phyloP scores from a whole-genome alignment of 2,329 filamentous ascomycete species.

The Aquanectria penicillioides region DNA sequence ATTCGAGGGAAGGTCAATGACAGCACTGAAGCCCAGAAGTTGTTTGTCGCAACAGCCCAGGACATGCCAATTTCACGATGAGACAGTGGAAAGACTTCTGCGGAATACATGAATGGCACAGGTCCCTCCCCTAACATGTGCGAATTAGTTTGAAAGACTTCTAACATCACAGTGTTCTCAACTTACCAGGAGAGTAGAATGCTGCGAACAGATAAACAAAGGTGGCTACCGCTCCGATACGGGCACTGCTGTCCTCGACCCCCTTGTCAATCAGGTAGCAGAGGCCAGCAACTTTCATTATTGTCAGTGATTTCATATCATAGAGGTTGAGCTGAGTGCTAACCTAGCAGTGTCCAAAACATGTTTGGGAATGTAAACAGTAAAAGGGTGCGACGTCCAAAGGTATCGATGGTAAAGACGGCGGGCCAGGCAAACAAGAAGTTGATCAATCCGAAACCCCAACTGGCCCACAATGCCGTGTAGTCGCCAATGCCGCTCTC shows the following conservation, averaged over 20 bases:
- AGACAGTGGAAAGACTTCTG: conserved; percentile 69
- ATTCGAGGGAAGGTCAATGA: conserved; percentile 60
- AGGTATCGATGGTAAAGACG: conserved; percentile 72
- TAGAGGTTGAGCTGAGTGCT: conserved; percentile 17
- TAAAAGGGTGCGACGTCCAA: conserved; percentile 67
- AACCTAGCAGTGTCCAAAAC: conserved; percentile 65
- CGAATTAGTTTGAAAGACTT: not conserved
- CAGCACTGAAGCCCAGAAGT: conserved; percentile 60
- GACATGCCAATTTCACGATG: conserved; percentile 70
- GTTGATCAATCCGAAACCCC: conserved; percentile 64
- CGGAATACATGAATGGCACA: conserved; percentile 67
- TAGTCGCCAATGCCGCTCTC: conserved; percentile 52
- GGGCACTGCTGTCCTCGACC: conserved; percentile 50
- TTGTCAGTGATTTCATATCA: not conserved
- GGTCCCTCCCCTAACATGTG: conserved; percentile 56
- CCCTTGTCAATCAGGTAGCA: conserved; percentile 46
- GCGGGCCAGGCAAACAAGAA: conserved; percentile 72
- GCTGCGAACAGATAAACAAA: conserved; percentile 72
- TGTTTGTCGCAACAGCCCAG: conserved; percentile 67
- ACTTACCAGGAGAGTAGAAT: conserved; percentile 67
- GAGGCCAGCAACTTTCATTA: conserved; percentile 43
- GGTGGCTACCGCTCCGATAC: conserved; percentile 64
- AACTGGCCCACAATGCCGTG: conserved; percentile 53
- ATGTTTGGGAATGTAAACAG: conserved; percentile 73
- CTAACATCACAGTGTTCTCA: too few species aligned